Evolutionary conservation across 2,329 filamentous ascomycete species (phyloP).

Genomic region (Ophiostoma sp.): DNA sequence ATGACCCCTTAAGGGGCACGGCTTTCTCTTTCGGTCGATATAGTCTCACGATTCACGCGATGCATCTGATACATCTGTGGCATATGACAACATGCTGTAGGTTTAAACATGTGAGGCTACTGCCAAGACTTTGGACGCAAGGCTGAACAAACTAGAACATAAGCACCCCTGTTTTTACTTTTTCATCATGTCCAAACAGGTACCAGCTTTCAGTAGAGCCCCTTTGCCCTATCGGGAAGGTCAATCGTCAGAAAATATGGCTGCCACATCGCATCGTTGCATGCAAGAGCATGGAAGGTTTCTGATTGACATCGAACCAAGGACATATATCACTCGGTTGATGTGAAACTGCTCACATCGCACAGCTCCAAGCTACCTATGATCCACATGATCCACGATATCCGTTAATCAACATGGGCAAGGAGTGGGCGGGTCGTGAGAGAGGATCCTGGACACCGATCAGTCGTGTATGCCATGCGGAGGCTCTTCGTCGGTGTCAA

Average conservation of each 20-base stretch:
- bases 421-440: neutral
- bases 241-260: neutral
- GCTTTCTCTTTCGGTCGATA: neutral
- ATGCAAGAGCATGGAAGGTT: neutral
- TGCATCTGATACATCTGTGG: neutral
- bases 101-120: neutral
- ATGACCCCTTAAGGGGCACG: neutral
- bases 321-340: neutral
- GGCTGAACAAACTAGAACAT: neutral
- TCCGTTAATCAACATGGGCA: neutral
- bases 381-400: neutral
- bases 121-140: neutral
- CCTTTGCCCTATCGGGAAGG: neutral
- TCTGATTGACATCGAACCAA: neutral
- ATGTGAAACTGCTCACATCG: slow-evolving; percentile 3
- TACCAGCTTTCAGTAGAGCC: neutral
- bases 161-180: neutral
- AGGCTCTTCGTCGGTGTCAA: neutral
- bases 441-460: neutral
- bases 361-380: neutral
- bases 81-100: neutral
- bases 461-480: neutral
- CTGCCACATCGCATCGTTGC: neutral
- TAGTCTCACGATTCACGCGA: neutral
- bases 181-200: neutral